Percentiles rank a stretch among this genome's conserved stretches.
Evolutionary conservation across 2,329 filamentous ascomycete genomes (phyloP).

Genomic region (Arthrinium phaeospermum): DNA sequence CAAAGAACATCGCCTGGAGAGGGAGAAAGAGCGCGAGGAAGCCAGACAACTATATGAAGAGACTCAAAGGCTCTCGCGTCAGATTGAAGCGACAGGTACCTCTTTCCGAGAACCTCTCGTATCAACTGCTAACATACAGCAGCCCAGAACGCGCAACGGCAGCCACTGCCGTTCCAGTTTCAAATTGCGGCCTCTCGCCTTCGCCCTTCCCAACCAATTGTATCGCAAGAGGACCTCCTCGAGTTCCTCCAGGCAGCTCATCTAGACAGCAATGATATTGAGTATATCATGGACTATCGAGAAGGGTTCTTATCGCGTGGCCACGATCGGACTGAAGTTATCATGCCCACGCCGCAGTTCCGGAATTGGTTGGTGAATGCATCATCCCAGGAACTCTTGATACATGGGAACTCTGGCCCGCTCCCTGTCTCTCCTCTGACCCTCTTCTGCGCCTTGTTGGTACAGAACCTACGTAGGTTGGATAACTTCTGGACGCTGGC

Average conservation of each 20-base stretch:
- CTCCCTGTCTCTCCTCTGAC: not conserved
- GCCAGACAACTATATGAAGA: not conserved
- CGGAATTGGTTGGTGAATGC: not conserved
- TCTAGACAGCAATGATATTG: not conserved
- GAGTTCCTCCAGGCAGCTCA: not conserved
- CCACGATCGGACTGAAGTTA: not conserved
- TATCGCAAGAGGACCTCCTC: not conserved
- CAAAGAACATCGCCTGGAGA: not conserved
- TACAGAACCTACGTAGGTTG: not conserved
- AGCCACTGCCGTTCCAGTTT: not conserved
- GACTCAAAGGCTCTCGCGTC: not conserved
- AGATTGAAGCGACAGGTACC: not conserved
- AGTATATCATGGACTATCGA: not conserved
- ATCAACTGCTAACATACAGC: not conserved
- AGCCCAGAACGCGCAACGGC: not conserved
- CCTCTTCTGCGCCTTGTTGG: not conserved
- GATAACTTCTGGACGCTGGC: not conserved
- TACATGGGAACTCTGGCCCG: not conserved
- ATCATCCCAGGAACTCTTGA: not conserved
- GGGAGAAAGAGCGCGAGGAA: not conserved
- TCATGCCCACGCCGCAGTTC: not conserved
- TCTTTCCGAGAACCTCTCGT: not conserved
- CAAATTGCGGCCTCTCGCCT: not conserved
- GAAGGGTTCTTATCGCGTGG: not conserved
- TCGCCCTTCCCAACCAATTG: not conserved